These are phyloP conservation scores for Lignosus rhinocerotis DNA, from an alignment of 1,284 basidiomycete genomes.

Conservation along the genomic window DNA sequence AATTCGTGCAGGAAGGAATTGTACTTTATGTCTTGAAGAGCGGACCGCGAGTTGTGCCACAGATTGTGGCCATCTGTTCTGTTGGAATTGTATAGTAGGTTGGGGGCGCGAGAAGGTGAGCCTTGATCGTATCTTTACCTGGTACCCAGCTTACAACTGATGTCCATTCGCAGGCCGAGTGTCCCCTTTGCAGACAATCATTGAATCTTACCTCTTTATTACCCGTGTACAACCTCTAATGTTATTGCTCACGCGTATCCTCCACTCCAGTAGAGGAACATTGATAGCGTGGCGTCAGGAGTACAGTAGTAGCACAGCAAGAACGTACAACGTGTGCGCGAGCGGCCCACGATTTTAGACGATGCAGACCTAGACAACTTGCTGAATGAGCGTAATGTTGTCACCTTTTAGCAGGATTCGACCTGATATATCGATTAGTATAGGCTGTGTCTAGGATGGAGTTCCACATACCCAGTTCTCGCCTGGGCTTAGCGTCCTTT, in stretches of 20 bases:
- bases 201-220: conserved; percentile 73
- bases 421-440: conserved; percentile 48
- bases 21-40: conserved; percentile 86
- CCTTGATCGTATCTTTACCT: neutral
- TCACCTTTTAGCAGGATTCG: conserved; percentile 94
- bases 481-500: conserved; percentile 81
- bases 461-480: conserved; percentile 67
- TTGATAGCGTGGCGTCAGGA: conserved; percentile 16
- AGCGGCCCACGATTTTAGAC: conserved; percentile 25
- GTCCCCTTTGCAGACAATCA: conserved; percentile 84
- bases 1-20: conserved; percentile 67
- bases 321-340: conserved; percentile 23
- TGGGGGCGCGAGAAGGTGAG: conserved; percentile 87
- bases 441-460: neutral
- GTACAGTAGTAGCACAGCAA: conserved; percentile 26
- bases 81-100: conserved; percentile 89
- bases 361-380: conserved; percentile 40
- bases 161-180: conserved; percentile 62
- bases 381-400: conserved; percentile 94
- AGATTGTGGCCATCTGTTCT: conserved; percentile 93
- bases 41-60: conserved; percentile 81
- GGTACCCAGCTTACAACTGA: neutral
- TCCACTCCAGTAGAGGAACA: neutral
- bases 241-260: neutral
- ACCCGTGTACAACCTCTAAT: conserved; percentile 77